Base-by-base conservation (phyloP, 1,284 basidiomycete species). In the Austroboletus niveus region DNA sequence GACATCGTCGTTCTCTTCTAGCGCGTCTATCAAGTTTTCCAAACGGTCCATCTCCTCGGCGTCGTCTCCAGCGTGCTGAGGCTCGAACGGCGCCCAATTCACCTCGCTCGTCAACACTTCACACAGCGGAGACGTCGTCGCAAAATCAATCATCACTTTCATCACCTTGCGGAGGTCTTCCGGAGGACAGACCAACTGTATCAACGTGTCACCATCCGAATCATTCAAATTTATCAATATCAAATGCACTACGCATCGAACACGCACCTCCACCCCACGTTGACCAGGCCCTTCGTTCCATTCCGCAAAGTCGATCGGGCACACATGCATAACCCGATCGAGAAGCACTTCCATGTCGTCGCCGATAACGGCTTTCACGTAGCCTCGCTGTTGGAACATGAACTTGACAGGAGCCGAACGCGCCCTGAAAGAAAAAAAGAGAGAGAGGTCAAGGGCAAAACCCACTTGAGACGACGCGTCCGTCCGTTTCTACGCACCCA, bases 401-500 rank as follows among this genome's bases (percentile, higher is more conserved):
- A 85, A 94, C 45, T 79, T 78, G 14, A 92, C 88, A 2, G 88
- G 81, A 2, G 90, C 78, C 45, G 87, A 72, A 24, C 84, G 87
- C 32, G 82, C 85, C 27, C 89, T 91, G 56, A 12, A 45, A 17
- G 17, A 17, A 45, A 10, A 45, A 41, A 27, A 20, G 30, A 34
- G n/a, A 17, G 17, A 17, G 22, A 49, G 27, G 27, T 27, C 42
- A 36, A 52, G 42, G 50, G 38, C 40, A 39, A 48, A 34, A 39
- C 39, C 47, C 24, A 42, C 43, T 22, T 17, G n/a, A 27, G 22
- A 24, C 22, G 22, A 2, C 22, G 22, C 22, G 22, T 24, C 22
- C 22, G 22, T 24, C 5, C 22, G 22, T 24, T 17, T 24, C 22
- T 24, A 24, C 78, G 53, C 56, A 90, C 90, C 78, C 76, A 60